Evolutionary conservation across 2,329 filamentous ascomycete species (phyloP), one percentile per base, ranked within the genome.

Genomic region (Calcarisporium arbuscula): DNA sequence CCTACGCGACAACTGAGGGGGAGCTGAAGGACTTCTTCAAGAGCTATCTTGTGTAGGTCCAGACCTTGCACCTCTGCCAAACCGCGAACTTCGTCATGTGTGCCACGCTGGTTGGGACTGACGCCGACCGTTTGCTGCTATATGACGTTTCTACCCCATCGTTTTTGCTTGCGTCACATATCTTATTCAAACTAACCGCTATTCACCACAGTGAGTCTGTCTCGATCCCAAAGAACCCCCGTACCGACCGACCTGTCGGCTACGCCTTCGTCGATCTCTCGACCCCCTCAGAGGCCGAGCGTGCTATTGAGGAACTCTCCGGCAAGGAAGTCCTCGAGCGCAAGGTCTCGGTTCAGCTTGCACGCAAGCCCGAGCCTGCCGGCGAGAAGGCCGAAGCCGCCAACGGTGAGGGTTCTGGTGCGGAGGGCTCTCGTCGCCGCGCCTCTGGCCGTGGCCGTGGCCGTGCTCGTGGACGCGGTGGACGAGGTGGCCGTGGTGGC

Each of bases 1-100:
- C 92, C 60, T 98, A 98, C 69, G 89, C 90, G 82, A 96, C 92
- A 82, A 95, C 88, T 67, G 92, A 96, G 85, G 92, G 85, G 83
- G 88, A 95, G 82, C 87, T 98, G 79, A 95, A 94, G 78, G 85
- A 92, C 57, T 98, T 98, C 80, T 98, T 98, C 84, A 90, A 92
- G 78, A 85, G 82, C 69, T 96, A 95, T 78, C 84, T 92, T 75
- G 87, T 98, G 92, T 98, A 79, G 78, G 90, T 85, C n/a, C n/a
- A n/a, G n/a, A n/a, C 31, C 30, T 23, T 27, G 19, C 14, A 25
- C 27, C 3, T 28, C 31, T 39, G 31, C 35, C 26, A 16, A 32
- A 8, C 28, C n/a, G 12, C 18, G 29, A 16, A 30, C 27, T 33
- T 43, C 22, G 14, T 28, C 16, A 11, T 25, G 15, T 34, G 11